Base-by-base conservation (phyloP, 768 basidiomycete species). In the Termitomyces sp. region DNA sequence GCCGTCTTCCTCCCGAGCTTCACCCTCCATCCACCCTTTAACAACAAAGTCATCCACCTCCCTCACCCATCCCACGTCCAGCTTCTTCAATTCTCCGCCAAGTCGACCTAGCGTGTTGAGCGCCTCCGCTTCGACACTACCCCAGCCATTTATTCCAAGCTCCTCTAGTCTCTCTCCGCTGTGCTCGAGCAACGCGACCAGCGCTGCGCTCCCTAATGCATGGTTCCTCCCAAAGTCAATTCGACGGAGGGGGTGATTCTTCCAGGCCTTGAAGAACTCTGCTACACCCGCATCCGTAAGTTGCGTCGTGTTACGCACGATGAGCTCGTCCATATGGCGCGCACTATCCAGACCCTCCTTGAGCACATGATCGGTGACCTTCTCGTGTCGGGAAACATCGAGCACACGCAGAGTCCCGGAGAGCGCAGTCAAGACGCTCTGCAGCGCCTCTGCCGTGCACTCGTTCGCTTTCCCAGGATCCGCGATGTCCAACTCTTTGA, bases 61-160 rank as follows among this genome's bases (percentile, higher is more conserved):
- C 45, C 95, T 74, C 62, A 94, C 94, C 82, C 89, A 98, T 1
- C 94, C 88, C 2, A 94, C 69, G 64, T 98, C 90, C 38, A 98
- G 57, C 64, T 73, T 77, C 61, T 66, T 70, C 64, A 96, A 57
- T 33, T 76, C 70, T 3, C 60, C 64, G 15, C 65, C 70, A 13
- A 62, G 52, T 68, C 74, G 10, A 35, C 67, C 72, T 23, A 80
- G 63, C 54, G 54, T 55, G 29, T 59, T 62, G 49, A 81, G 49
- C 20, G 72, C 69, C 12, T 81, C 81, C 32, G 77, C 73, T 0
- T 77, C 75, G 0, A 82, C 75, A 3, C 79, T 79, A 64, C 86
- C 86, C 83, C 89, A 85, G 2, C 89, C 86, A 50, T 94, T 92
- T 63, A 98, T 79, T 58, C 80, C 80, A 23, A 98, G 75, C 23